These are phyloP conservation scores for Mycena vitilis DNA, from an alignment of 768 basidiomycete genomes.

Conservation along the genomic window DNA sequence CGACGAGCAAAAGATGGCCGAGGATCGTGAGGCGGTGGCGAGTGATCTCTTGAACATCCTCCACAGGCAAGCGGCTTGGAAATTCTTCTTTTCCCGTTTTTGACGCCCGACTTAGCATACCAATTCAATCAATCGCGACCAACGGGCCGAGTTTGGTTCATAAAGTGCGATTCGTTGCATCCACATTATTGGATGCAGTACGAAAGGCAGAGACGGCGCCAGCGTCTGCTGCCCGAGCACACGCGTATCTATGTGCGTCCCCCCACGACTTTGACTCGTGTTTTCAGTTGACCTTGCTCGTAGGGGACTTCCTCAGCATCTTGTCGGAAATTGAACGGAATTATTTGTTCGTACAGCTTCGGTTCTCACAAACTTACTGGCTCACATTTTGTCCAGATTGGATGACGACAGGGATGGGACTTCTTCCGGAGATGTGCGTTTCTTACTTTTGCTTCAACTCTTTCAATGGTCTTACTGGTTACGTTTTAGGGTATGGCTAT, in stretches of 20 bases:
- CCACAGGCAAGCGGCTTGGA: conserved; percentile 65
- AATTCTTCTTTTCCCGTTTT: conserved; percentile 19
- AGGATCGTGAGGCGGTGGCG: conserved; percentile 86
- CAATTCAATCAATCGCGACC: conserved; percentile 92
- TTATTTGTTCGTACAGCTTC: conserved; percentile 72
- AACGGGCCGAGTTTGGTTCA: conserved; percentile 89
- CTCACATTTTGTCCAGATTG: conserved; percentile 53
- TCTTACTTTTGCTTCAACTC: background rate
- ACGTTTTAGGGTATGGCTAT: conserved; percentile 23
- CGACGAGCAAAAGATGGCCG: conserved; percentile 72
- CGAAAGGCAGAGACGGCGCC: conserved; percentile 84
- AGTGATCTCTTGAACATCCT: conserved; percentile 89
- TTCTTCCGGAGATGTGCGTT: conserved; percentile 55
- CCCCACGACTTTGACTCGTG: background rate
- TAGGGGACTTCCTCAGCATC: conserved; percentile 94
- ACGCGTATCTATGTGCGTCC: conserved; percentile 84
- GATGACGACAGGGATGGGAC: conserved; percentile 78
- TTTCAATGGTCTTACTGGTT: background rate
- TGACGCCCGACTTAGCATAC: conserved; percentile 67
- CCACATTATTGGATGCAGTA: conserved; percentile 87
- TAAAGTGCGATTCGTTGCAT: conserved; percentile 94
- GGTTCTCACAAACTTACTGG: conserved; percentile 20
- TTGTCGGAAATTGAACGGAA: conserved; percentile 92
- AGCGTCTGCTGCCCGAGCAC: conserved; percentile 84
- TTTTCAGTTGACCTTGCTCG: background rate